These are phyloP conservation scores for Podospora appendiculata DNA, from an alignment of 495 filamentous ascomycete species.

Conservation along the genomic window DNA sequence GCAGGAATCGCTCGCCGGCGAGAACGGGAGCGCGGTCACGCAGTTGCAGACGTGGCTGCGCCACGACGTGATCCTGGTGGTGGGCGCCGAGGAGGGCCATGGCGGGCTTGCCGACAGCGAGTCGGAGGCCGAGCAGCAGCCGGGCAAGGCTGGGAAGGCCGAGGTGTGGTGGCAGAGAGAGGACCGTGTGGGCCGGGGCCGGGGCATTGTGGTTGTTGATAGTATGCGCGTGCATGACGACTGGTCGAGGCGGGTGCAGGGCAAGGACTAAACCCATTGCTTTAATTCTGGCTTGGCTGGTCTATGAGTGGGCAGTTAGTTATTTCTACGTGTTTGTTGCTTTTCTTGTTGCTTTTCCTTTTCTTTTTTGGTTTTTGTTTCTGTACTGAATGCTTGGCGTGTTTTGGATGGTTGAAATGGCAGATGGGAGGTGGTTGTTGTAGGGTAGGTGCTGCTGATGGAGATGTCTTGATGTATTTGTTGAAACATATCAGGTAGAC, in stretches of 20 bases:
- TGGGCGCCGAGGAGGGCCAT: constrained; percentile 74
- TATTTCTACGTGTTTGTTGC: neutral
- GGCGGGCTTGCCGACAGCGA: constrained; percentile 87
- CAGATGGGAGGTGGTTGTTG: neutral
- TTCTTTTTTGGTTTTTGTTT: neutral
- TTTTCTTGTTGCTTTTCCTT: constrained; percentile 1
- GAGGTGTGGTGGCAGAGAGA: constrained; percentile 75
- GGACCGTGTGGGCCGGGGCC: constrained; percentile 73
- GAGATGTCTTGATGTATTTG: too few relatives aligned
- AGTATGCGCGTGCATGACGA: constrained; percentile 70
- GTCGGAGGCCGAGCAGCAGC: constrained; percentile 54
- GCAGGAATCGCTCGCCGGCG: constrained; percentile 68
- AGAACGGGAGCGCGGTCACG: constrained; percentile 59
- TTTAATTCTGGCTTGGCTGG: neutral
- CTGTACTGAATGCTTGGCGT: neutral
- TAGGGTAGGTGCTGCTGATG: too few relatives aligned
- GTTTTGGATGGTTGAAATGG: neutral
- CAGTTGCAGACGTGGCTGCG: constrained; percentile 78
- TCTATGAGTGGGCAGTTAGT: neutral
- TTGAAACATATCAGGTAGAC: too few relatives aligned
- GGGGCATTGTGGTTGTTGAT: constrained; percentile 82
- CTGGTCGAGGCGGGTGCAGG: constrained; percentile 68
- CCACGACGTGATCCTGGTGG: constrained; percentile 70
- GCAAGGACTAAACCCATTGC: constrained; percentile 55
- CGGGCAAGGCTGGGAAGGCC: constrained; percentile 37